Conservation (phyloP, 2,329 filamentous ascomycete species). For the Didymella exigua region DNA sequence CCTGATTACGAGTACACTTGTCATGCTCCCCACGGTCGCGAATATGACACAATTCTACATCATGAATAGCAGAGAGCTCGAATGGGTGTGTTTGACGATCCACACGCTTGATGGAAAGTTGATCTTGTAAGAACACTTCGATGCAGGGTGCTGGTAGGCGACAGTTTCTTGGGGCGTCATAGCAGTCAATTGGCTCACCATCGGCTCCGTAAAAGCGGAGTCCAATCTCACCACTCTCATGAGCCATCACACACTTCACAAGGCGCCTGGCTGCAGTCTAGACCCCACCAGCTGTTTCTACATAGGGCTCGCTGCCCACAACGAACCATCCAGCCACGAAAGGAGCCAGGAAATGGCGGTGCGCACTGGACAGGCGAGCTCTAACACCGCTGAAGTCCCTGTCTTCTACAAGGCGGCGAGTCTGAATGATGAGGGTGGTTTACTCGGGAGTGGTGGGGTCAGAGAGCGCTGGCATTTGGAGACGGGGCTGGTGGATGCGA, state of each 20-base stretch:
- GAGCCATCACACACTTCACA: slow-evolving; percentile 7
- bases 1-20: slow-evolving; percentile 37
- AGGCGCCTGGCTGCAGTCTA: not conserved
- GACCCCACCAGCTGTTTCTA: not conserved
- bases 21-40: slow-evolving; percentile 46
- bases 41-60: slow-evolving; percentile 44
- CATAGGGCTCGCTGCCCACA: not conserved
- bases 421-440: slow-evolving; percentile 12
- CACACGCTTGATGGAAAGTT: slow-evolving; percentile 49
- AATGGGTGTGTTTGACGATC: slow-evolving; percentile 48
- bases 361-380: slow-evolving; percentile 2
- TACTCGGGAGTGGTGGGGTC: not conserved
- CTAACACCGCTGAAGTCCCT: slow-evolving; percentile 5
- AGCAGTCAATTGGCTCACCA: slow-evolving; percentile 40
- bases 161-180: slow-evolving; percentile 37
- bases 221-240: slow-evolving; percentile 21
- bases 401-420: slow-evolving; percentile 8
- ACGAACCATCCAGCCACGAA: not conserved
- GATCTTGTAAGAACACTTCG: too few relatives aligned
- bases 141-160: too few relatives aligned
- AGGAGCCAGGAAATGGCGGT: not conserved
- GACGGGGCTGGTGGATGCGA: not conserved
- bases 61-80: slow-evolving; percentile 42
- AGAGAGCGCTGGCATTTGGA: slow-evolving; percentile 9
- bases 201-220: slow-evolving; percentile 33